Base-by-base conservation (phyloP, 257 asterid species). In the Orobanche coerulescens region DNA sequence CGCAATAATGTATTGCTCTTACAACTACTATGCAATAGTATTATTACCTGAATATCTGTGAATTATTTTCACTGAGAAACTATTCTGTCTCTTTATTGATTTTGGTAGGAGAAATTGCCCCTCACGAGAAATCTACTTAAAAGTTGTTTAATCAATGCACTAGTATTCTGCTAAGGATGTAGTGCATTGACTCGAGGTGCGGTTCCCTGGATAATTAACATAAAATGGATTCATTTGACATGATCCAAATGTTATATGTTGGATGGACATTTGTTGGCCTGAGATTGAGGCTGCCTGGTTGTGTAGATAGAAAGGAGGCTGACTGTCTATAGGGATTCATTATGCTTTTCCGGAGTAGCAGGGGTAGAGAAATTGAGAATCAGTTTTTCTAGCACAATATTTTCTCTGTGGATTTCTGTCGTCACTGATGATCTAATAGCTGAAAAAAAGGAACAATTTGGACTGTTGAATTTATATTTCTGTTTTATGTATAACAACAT, bases 151-250 rank as follows among this genome's bases (percentile, higher is more conserved):
- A n/a, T n/a, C n/a, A n/a, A n/a, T 30, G 36, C 36, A 15, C 6
- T 2, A 15, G 19, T 10, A 2, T 14, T 66, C n/a, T 47, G 33
- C 61, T 57, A 2, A 15, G 26, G n/a, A 0, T 50, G 52, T 73
- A 18, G 44, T 44, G 54, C 6, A 23, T 15, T 65, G 28, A 16
- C 34, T 58, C 65, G 43, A 58, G 46, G 36, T 58, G 52, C 59
- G 30, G 42, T 40, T 65, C 22, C 25, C 67, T 57, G 71, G 58
- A 46, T 4, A 8, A 11, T 16, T 30, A 39, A 39, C 7, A 22
- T 39, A 39, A 6, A 1, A 1, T 42, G 24, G 5, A 14, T 59
- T 12, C 51, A 12, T 34, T 34, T 12, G 33, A 34, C 9, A 56
- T 33, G 46, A 34, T 34, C 0, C 43, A 31, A 31, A 54, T 4